Evolutionary conservation across 352 stramenopile genomes (phyloP).

Genomic region (Globisporangium spiculum): DNA sequence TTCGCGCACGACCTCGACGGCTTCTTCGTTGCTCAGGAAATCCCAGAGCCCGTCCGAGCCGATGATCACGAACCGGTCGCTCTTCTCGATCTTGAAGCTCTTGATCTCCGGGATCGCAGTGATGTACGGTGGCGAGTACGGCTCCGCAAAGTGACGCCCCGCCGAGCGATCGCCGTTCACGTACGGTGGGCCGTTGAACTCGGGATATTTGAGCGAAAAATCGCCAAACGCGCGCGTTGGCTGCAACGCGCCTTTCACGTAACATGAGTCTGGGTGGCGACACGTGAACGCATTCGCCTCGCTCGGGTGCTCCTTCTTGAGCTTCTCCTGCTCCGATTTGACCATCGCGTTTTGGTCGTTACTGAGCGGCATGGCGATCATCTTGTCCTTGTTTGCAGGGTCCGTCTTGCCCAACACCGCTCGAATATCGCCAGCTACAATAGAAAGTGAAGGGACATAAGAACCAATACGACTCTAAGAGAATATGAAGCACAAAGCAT

Average conservation of each 20-base stretch:
- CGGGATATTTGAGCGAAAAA: constrained; percentile 92
- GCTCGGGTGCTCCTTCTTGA: constrained; percentile 80
- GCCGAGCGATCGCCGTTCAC: constrained; percentile 77
- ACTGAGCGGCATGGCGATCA: constrained; percentile 73
- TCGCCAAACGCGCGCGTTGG: constrained; percentile 90
- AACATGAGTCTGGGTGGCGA: constrained; percentile 89
- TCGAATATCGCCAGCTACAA: constrained; percentile 70
- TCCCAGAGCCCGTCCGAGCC: constrained; percentile 98
- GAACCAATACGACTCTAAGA: background rate
- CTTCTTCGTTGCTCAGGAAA: constrained; percentile 94
- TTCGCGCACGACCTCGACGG: constrained; percentile 88
- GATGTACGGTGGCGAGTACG: constrained; percentile 93
- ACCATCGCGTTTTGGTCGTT: constrained; percentile 93
- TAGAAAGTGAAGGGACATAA: background rate
- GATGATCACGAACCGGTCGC: constrained; percentile 97
- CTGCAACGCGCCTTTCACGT: constrained; percentile 91
- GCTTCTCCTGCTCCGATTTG: constrained; percentile 81
- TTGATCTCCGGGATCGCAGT: constrained; percentile 85
- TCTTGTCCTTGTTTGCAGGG: constrained; percentile 28
- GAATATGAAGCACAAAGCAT: background rate
- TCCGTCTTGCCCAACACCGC: constrained; percentile 64
- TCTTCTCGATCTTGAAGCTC: constrained; percentile 45
- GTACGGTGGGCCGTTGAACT: constrained; percentile 89
- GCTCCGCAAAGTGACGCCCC: constrained; percentile 83
- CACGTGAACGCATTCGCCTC: constrained; percentile 91